Percentiles rank a stretch among this genome's conserved stretches.
Conservation (phyloP, 1,139 yeast species). For the Hansenula lynferdii region DNA sequence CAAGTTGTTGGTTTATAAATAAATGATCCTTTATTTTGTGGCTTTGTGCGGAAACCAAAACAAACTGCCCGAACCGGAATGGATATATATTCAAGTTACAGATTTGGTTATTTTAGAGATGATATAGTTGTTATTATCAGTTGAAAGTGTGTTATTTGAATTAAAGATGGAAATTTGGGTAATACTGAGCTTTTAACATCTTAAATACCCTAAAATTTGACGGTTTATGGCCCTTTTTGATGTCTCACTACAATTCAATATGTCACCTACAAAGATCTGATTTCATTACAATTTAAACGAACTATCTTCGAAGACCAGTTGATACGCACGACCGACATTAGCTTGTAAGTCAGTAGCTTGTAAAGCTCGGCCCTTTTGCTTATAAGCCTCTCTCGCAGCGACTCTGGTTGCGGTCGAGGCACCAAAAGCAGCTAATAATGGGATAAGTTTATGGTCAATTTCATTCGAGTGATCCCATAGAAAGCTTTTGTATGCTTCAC, state of each 20-base stretch:
- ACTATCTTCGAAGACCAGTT: constrained; percentile 38
- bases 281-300: background rate
- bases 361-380: constrained; percentile 67
- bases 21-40: background rate
- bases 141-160: no score
- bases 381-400: constrained; percentile 64
- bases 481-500: constrained; percentile 49
- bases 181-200: no score
- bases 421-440: constrained; percentile 64
- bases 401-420: constrained; percentile 66
- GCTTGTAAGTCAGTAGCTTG: constrained; percentile 79
- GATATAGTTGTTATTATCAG: no score
- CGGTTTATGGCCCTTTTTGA: no score
- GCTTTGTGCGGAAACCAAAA: no score
- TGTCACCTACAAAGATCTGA: no score
- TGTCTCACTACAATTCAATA: no score
- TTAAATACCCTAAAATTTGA: no score
- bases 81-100: no score
- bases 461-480: constrained; percentile 45
- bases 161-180: no score
- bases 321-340: constrained; percentile 59
- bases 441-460: constrained; percentile 30
- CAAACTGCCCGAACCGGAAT: no score
- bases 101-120: no score
- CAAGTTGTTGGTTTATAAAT: background rate